Evolutionary conservation across 2,329 filamentous ascomycete genomes (phyloP), one percentile per base, ranked within the genome.

Genomic region (Endocalyx cinctus): DNA sequence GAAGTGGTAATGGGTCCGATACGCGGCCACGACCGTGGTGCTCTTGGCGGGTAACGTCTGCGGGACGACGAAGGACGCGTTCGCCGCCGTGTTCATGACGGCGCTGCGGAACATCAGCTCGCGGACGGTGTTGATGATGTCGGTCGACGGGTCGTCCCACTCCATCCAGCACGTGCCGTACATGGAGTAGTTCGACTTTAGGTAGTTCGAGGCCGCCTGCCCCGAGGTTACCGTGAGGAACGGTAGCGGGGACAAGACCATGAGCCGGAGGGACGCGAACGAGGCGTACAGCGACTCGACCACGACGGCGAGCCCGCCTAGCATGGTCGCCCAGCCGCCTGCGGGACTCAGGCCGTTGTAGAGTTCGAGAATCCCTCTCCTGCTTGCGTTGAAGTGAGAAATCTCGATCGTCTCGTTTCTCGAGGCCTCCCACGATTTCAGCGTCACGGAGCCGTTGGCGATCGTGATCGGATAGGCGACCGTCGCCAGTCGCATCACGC

Each of bases 21-120:
- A 34, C 5, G 25, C 25, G 12, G 27, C 19, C 15, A 29, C 19
- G 27, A 29, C 16, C 19, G 12, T 15, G n/a, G 27, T 29, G 15
- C 27, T 29, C 15, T 14, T 29, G 13, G 27, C 6, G 17, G 27
- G 13, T 14, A 29, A 17, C 7, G 11, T 17, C 15, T 29, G 27
- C 11, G 27, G 27, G 15, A 17, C 19, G 25, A 12, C 16, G 25
- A 13, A 27, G n/a, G 25, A 27, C 25, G 25, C 13, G 5, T 12
- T 26, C 19, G 20, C 30, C 8, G 12, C 6, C 10, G 10, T 25
- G 6, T 26, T 16, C 5, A 15, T 22, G 16, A 32, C 17, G n/a
- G 13, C 13, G 17, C 30, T 32, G 13, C 30, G 30, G 10, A 32
- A 26, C 30, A 32, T 32, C 13, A 32, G 25, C 16, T 32, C 30